Evolutionary conservation across 108 stramenopile genomes (phyloP).

Genomic region (Ochromonas danica): DNA sequence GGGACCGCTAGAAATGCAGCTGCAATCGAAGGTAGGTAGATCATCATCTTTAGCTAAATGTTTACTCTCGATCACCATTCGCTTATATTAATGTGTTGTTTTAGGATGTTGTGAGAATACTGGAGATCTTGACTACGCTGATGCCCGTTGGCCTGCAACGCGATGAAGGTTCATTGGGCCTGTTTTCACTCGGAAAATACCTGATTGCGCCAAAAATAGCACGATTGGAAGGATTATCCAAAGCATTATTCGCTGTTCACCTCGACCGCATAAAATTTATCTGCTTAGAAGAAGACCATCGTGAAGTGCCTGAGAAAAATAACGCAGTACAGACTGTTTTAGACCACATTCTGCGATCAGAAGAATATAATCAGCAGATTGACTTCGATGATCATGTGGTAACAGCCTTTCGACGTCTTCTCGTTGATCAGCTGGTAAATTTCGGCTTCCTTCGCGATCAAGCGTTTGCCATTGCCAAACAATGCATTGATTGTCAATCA

Average conservation of each 20-base stretch:
- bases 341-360: not conserved
- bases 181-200: no score
- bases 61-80: not conserved
- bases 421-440: not conserved
- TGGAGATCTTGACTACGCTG: not conserved
- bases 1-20: not conserved
- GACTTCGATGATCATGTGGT: no score
- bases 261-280: not conserved
- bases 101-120: not conserved
- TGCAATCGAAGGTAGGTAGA: not conserved
- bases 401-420: not conserved
- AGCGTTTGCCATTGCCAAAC: no score
- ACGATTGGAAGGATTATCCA: not conserved
- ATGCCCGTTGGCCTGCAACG: no score
- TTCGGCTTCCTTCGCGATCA: not conserved
- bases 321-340: not conserved
- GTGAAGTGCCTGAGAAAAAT: not conserved
- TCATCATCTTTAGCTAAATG: not conserved
- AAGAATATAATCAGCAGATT: no score
- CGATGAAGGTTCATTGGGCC: no score
- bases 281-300: not conserved
- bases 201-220: not conserved
- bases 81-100: not conserved
- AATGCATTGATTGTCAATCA: no score
- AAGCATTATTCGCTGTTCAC: not conserved